These are phyloP conservation scores for Neoboletus brunneissimus DNA, from an alignment of 768 basidiomycete genomes.

Conservation along the genomic window DNA sequence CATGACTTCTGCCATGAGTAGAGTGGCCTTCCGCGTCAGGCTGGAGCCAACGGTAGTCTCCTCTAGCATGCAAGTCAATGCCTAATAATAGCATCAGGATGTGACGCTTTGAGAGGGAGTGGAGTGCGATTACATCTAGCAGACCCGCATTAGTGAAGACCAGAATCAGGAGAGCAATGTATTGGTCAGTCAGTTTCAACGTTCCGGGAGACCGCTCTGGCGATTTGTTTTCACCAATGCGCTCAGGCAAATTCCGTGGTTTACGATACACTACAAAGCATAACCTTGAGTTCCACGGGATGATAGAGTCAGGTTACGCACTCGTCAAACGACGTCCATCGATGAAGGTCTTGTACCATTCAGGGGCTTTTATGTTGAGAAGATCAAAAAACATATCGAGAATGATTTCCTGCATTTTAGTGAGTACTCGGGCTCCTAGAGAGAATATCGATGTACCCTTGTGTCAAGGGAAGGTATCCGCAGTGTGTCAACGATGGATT, in stretches of 20 bases:
- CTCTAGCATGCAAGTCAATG: slow-evolving; percentile 80
- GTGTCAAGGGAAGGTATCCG: slow-evolving; percentile 86
- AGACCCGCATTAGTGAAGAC: slow-evolving; percentile 87
- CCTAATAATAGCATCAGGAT: slow-evolving; percentile 43
- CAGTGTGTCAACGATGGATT: slow-evolving; percentile 79
- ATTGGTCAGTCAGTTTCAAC: slow-evolving; percentile 89
- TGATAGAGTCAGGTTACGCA: slow-evolving; percentile 36
- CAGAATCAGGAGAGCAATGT: slow-evolving; percentile 78
- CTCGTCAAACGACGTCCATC: slow-evolving; percentile 86
- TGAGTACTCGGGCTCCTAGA: slow-evolving; percentile 10
- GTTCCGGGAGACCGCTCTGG: slow-evolving; percentile 51
- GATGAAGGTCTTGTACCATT: slow-evolving; percentile 92
- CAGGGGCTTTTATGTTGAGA: slow-evolving; percentile 86
- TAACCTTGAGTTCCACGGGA: background rate
- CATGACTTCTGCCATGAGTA: slow-evolving; percentile 88
- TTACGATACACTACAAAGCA: slow-evolving; percentile 61
- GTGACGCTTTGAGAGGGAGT: background rate
- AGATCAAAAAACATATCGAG: slow-evolving; percentile 94
- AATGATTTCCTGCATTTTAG: slow-evolving; percentile 71
- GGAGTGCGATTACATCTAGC: slow-evolving; percentile 61
- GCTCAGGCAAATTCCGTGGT: slow-evolving; percentile 39
- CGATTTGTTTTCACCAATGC: slow-evolving; percentile 34
- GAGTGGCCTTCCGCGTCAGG: slow-evolving; percentile 84
- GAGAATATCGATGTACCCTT: slow-evolving; percentile 46
- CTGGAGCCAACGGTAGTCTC: slow-evolving; percentile 70